A percentile compares a stretch with the other conserved stretches of the same genome.
Conservation (phyloP, 2,329 filamentous ascomycete species). For the Myriosclerotinia duriaeana region DNA sequence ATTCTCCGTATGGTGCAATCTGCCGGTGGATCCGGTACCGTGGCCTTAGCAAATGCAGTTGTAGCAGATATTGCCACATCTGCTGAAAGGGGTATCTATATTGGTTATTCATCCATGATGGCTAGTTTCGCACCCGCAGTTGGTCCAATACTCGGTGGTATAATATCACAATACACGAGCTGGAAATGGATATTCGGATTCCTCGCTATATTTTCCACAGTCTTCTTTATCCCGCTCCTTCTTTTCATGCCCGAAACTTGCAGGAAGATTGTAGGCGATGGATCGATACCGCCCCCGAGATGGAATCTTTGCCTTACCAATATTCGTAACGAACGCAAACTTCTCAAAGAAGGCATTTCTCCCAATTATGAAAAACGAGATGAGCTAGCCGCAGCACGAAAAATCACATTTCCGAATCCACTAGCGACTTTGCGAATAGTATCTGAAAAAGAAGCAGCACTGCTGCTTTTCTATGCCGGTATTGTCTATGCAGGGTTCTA, state of each 20-base stretch:
- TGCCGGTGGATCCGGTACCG: constrained; percentile 57
- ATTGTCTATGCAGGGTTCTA: constrained; percentile 56
- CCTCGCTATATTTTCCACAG: constrained; percentile 29
- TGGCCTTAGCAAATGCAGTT: constrained; percentile 58
- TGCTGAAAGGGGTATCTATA: constrained; percentile 62
- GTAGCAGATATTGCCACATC: constrained; percentile 63
- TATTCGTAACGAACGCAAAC: constrained; percentile 34
- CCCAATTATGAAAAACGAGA: constrained; percentile 31
- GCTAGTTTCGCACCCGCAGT: constrained; percentile 47
- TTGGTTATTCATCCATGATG: constrained; percentile 61
- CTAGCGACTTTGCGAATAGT: constrained; percentile 46
- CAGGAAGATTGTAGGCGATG: constrained; percentile 52
- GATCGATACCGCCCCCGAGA: constrained; percentile 54
- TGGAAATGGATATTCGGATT: constrained; percentile 53
- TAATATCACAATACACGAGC: constrained; percentile 31
- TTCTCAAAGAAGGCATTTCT: constrained; percentile 25
- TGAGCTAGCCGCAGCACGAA: constrained; percentile 31
- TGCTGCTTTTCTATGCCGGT: constrained; percentile 46
- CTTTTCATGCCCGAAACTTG: constrained; percentile 54
- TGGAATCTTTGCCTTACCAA: constrained; percentile 54
- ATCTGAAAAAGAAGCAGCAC: constrained; percentile 46
- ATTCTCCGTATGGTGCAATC: constrained; percentile 52
- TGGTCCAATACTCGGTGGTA: constrained; percentile 35
- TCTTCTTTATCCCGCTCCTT: constrained; percentile 31
- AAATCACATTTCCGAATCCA: constrained; percentile 43